These are phyloP conservation scores for Xylaria longipes DNA, from an alignment of 495 filamentous ascomycete genomes.

Conservation along the genomic window DNA sequence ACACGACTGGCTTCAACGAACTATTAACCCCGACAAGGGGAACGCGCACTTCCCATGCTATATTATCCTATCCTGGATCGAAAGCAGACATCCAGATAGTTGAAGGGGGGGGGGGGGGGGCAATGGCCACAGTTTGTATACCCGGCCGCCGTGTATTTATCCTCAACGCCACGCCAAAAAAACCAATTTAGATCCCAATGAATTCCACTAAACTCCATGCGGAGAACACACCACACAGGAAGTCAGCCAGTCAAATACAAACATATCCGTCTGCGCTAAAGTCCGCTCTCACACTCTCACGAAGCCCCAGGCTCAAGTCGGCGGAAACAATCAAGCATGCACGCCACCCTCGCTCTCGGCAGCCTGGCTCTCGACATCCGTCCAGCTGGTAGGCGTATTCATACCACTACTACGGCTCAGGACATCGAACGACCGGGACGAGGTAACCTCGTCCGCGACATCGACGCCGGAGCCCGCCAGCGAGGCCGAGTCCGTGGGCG, in stretches of 20 bases:
- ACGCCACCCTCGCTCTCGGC: conserved; percentile 50
- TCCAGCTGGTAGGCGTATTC: conserved; percentile 75
- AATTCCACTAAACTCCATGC: background rate
- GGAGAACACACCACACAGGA: background rate
- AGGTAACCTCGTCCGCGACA: conserved; percentile 45
- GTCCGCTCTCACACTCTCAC: no score
- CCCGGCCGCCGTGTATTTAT: background rate
- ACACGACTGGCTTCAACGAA: background rate
- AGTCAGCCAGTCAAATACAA: background rate
- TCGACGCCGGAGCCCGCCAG: conserved; percentile 52
- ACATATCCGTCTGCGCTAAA: background rate
- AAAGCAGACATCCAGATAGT: background rate
- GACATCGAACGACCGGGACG: conserved; percentile 55
- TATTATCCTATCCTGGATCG: background rate
- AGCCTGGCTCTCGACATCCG: conserved; percentile 76
- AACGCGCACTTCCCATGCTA: background rate
- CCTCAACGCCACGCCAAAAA: conserved; percentile 15
- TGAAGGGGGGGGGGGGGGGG: no score
- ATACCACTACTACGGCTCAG: conserved; percentile 71
- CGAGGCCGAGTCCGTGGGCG: conserved; percentile 58
- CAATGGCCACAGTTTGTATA: background rate
- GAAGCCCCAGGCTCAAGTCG: background rate
- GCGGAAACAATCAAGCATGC: conserved; percentile 36
- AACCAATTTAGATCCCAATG: background rate
- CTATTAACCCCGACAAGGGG: background rate